Conservation (phyloP, 345 rosid genomes). For the Aethionema arabicum region DNA sequence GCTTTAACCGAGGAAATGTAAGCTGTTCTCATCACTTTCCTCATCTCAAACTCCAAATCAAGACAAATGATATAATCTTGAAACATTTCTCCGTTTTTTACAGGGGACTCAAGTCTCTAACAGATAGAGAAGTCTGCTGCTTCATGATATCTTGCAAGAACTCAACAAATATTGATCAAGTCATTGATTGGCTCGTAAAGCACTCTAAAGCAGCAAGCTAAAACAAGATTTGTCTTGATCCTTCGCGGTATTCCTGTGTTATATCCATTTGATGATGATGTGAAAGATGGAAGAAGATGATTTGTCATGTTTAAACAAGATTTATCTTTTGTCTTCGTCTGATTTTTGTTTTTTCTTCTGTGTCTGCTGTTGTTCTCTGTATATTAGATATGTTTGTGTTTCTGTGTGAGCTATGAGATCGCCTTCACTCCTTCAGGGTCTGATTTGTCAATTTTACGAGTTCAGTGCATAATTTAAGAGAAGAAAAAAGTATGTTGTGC, state of each 20-base stretch:
- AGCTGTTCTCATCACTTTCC: conserved; percentile 25
- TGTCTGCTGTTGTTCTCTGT: conserved; percentile 34
- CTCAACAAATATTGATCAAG: conserved; percentile 79
- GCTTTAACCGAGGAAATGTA: conserved; percentile 82
- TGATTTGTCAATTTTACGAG: conserved; percentile 5
- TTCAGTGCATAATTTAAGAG: conserved; percentile 1
- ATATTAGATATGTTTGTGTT: conserved; percentile 34
- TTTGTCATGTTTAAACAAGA: conserved; percentile 21
- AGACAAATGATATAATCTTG: not conserved
- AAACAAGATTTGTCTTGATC: conserved; percentile 25
- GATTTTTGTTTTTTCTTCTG: conserved; percentile 26
- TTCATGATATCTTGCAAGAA: conserved; percentile 96
- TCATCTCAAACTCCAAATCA: not conserved
- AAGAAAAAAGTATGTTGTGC: not conserved
- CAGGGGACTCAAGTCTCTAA: conserved; percentile 66
- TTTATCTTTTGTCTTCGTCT: conserved; percentile 20
- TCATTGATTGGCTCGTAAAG: conserved; percentile 93
- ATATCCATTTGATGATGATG: conserved; percentile 24
- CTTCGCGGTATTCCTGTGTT: conserved; percentile 31
- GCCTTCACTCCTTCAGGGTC: conserved; percentile 15
- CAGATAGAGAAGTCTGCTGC: conserved; percentile 91
- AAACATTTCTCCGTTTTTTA: conserved; percentile 18
- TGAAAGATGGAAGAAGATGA: conserved; percentile 27
- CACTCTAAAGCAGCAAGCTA: conserved; percentile 75
- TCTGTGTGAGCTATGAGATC: conserved; percentile 13